Percentiles rank a stretch among this genome's conserved stretches.
Evolutionary conservation across 768 basidiomycete species (phyloP).

Genomic region (Cubamyces sp.): DNA sequence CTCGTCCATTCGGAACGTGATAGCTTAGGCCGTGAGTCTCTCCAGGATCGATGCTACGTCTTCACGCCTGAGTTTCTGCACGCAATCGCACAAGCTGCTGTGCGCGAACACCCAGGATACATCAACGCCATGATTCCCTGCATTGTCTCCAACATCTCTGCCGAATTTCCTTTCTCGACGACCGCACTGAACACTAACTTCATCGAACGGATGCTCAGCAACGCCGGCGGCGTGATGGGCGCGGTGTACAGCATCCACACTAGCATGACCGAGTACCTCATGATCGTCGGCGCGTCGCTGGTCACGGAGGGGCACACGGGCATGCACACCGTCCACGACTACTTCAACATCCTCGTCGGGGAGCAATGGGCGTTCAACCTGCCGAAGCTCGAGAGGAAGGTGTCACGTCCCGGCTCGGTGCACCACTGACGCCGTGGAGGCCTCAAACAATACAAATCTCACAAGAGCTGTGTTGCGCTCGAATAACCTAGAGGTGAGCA

Average conservation of each 20-base stretch:
- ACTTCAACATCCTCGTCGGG: constrained; percentile 93
- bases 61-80: constrained; percentile 76
- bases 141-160: constrained; percentile 80
- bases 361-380: constrained; percentile 94
- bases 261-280: constrained; percentile 94
- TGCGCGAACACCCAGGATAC: constrained; percentile 66
- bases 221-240: constrained; percentile 98
- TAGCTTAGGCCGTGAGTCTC: not conserved
- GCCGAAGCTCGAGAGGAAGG: constrained; percentile 82
- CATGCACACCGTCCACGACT: constrained; percentile 94
- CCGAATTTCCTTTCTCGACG: constrained; percentile 64
- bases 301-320: constrained; percentile 98
- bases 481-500: constrained; percentile 95
- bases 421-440: constrained; percentile 83
- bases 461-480: constrained; percentile 92
- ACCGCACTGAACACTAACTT: constrained; percentile 58
- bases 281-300: constrained; percentile 93
- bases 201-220: constrained; percentile 93
- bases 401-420: constrained; percentile 81
- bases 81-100: constrained; percentile 72
- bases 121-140: constrained; percentile 76
- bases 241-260: constrained; percentile 98
- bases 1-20: not conserved
- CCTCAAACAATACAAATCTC: constrained; percentile 98
- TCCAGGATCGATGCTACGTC: constrained; percentile 84